phyloP scores from a whole-genome alignment of 306 rosid species.

The Nissolia schottii region DNA sequence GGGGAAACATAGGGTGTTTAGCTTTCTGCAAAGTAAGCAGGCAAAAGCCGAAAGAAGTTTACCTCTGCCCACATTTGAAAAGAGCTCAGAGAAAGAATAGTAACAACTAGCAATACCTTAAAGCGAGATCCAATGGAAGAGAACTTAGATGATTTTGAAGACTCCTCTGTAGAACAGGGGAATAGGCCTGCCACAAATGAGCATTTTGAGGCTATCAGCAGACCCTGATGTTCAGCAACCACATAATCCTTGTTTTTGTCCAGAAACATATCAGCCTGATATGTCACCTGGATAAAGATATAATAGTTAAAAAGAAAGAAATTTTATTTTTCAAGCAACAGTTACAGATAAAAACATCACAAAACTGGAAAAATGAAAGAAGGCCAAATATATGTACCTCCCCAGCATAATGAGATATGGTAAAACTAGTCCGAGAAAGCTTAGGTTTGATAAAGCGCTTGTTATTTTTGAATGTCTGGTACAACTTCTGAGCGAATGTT shows the following conservation, averaged over 20 bases:
- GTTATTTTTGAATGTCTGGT: conserved; percentile 92
- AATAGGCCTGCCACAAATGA: conserved; percentile 82
- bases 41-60: neutral
- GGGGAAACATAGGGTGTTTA: neutral
- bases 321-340: conserved; percentile 12
- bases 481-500: conserved; percentile 94
- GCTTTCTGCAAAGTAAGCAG: no score
- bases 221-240: conserved; percentile 93
- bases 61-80: neutral
- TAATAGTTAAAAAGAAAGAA: conserved; percentile 9
- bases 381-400: conserved; percentile 57
- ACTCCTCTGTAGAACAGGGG: conserved; percentile 80
- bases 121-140: no score
- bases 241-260: conserved; percentile 99
- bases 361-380: conserved; percentile 21
- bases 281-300: conserved; percentile 59
- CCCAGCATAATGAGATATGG: conserved; percentile 93
- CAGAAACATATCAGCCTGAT: conserved; percentile 88
- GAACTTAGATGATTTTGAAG: conserved; percentile 90
- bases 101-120: conserved; percentile 50
- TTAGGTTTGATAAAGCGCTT: conserved; percentile 97
- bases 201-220: conserved; percentile 82
- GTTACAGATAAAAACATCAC: neutral
- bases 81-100: conserved; percentile 9
- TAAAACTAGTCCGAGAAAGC: conserved; percentile 94